These are phyloP conservation scores for Pseudopithomyces maydicus DNA, from an alignment of 2,329 filamentous ascomycete species.

Conservation along the genomic window DNA sequence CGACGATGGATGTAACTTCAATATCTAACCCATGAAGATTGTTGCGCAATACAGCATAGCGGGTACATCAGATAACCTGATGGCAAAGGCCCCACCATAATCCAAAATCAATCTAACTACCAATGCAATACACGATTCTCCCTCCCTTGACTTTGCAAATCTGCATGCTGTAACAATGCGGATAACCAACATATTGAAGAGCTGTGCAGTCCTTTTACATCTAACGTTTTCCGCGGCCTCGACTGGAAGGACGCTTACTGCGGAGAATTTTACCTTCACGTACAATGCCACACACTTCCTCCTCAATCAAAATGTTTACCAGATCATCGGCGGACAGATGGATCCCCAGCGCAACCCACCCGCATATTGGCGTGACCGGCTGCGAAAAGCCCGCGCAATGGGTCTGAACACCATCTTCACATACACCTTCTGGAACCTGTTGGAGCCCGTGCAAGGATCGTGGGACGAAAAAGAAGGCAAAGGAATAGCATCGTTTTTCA, in stretches of 20 bases:
- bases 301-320: slow-evolving; percentile 47
- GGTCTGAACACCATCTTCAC: slow-evolving; percentile 58
- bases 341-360: slow-evolving; percentile 57
- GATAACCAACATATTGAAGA: background rate
- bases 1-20: background rate
- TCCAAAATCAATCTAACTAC: background rate
- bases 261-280: slow-evolving; percentile 36
- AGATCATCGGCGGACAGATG: slow-evolving; percentile 58
- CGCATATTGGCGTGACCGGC: slow-evolving; percentile 54
- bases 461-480: slow-evolving; percentile 51
- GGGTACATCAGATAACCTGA: background rate
- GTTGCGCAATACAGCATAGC: slow-evolving; percentile 1
- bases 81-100: background rate
- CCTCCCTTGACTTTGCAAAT: background rate
- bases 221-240: background rate
- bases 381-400: slow-evolving; percentile 53
- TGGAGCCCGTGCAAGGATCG: slow-evolving; percentile 49
- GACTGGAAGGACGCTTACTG: background rate
- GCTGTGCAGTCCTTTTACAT: background rate
- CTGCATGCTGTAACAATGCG: background rate
- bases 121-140: background rate
- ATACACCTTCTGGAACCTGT: slow-evolving; percentile 58
- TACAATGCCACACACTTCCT: slow-evolving; percentile 49
- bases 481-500: slow-evolving; percentile 56
- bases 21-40: background rate